Base-by-base conservation (phyloP, 2,329 filamentous ascomycete genomes). In the Diaporthe citriasiana region DNA sequence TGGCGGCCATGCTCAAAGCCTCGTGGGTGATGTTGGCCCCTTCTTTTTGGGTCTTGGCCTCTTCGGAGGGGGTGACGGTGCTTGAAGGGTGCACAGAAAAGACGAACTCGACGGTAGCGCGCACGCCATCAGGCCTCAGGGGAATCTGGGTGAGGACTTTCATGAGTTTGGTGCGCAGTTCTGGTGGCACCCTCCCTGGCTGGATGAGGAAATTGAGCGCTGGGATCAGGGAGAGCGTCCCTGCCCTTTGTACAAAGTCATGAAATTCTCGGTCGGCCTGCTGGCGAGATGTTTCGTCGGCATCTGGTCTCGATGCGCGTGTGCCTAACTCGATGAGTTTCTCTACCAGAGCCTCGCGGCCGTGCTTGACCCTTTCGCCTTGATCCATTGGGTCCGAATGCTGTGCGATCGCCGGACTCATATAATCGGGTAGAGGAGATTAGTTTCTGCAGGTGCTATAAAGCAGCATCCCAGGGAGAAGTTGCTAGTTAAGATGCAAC, bases 81-180 rank as follows among this genome's bases (percentile, higher is more conserved):
- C 84, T 86, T 75, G 88, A 87, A 0, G 92, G 89, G 75, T 93
- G 92, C 9, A 93, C 90, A 1, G 92, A 88, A 73, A 93, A 92
- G 47, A 94, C 86, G 78, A 94, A 94, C 79, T 94, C 92, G 75
- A 94, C 85, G 0, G 91, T 92, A 35, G 90, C 88, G 45, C 92
- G 88, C 19, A 94, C 91, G 25, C 93, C 93, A 75, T 90, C 87
- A 3, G 84, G 82, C 5, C 92, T 86, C 35, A 93, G 84, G 1
- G 93, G 92, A 13, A 94, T 79, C 17, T 86, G 80, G 1, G 91
- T 90, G 57, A 94, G 85, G 17, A 88, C 85, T 73, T 86, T 86
- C 77, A 92, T 85, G 1, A 94, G 79, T 55, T 86, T 86, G 25
- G 85, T 77, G 56, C 88, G 88, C n/a, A 94, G 84, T 90, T 90